Evolutionary conservation across 139 green algal genomes (phyloP).

Genomic region (Monoraphidium neglectum): DNA sequence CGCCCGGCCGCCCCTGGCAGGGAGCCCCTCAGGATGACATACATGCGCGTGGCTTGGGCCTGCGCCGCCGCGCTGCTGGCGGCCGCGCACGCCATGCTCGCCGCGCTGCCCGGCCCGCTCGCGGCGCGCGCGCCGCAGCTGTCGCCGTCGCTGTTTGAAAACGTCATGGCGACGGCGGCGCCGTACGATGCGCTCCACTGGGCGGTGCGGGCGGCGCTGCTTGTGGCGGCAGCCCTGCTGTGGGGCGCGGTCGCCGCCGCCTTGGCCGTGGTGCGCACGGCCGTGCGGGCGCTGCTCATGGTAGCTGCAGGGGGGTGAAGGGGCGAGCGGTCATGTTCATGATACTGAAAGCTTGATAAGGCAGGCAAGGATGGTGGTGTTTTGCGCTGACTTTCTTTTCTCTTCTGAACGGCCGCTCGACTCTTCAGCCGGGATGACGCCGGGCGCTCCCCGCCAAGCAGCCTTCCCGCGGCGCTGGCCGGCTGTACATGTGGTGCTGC

Average conservation of each 20-base stretch:
- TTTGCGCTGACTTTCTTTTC: too few species aligned
- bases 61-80: slow-evolving; percentile 27
- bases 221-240: slow-evolving; percentile 8
- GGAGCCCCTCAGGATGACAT: slow-evolving; percentile 13
- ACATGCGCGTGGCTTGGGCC: slow-evolving; percentile 13
- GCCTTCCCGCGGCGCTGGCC: too few species aligned
- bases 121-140: not conserved
- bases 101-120: slow-evolving; percentile 20
- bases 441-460: too few species aligned
- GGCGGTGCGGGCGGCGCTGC: not conserved
- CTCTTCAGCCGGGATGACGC: too few species aligned
- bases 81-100: slow-evolving; percentile 24
- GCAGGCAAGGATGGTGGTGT: too few species aligned
- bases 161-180: slow-evolving; percentile 14
- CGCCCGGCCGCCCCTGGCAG: not conserved
- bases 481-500: too few species aligned
- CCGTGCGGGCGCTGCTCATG: too few species aligned
- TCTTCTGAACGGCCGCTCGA: too few species aligned
- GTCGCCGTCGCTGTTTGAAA: slow-evolving; percentile 17
- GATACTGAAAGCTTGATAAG: too few species aligned
- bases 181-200: slow-evolving; percentile 20
- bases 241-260: not conserved
- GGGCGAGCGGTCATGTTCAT: too few species aligned
- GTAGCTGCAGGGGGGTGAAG: too few species aligned
- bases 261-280: too few species aligned